Evolutionary conservation across 768 basidiomycete genomes (phyloP), one percentile per base, ranked within the genome.

Genomic region (Mycena capillaripes): DNA sequence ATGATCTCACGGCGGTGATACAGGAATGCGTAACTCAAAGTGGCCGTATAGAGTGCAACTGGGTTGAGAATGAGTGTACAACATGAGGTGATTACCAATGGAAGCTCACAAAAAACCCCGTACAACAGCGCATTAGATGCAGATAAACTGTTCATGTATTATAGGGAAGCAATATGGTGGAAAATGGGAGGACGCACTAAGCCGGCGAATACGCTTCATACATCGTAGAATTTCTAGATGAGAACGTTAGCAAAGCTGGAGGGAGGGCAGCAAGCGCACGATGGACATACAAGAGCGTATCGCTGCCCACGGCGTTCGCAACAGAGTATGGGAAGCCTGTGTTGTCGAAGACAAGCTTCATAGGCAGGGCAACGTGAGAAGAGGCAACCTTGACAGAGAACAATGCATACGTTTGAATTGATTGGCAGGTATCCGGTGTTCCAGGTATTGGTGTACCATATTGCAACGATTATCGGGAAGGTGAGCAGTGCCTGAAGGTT

Each of bases 1-100:
- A 77, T 78, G 70, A 86, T 84, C 70, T 85, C 85, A 36, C 82
- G 80, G 27, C 86, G 82, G 80, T 85, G 84, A 74, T 82, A 85
- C 9, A 87, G 76, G 55, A 86, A 55, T 25, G 82, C 78, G 55
- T 87, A 85, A 36, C 78, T 77, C n/a, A 87, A 66, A 0, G 82
- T 84, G 8, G 86, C 79, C 0, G 84, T 80, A 40, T 76, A 76
- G 1, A 66, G 17, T 8, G 73, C 73, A 52, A 76, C 70, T 72
- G 25, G n/a, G 10, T 62, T 21, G n/a, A 25, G 0, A 38, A 7
- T 38, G 25, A 16, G 17, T 34, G 6, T 72, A 85, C 81, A 38
- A 78, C 56, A 32, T 4, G 3, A 21, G 21, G 71, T 14, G 81
- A 82, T 61, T 17, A 50, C 6, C n/a, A 40, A n/a, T 2, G 21